Conservation (phyloP, 176 grass and related monocot genomes). For the Carex myosuroides region DNA sequence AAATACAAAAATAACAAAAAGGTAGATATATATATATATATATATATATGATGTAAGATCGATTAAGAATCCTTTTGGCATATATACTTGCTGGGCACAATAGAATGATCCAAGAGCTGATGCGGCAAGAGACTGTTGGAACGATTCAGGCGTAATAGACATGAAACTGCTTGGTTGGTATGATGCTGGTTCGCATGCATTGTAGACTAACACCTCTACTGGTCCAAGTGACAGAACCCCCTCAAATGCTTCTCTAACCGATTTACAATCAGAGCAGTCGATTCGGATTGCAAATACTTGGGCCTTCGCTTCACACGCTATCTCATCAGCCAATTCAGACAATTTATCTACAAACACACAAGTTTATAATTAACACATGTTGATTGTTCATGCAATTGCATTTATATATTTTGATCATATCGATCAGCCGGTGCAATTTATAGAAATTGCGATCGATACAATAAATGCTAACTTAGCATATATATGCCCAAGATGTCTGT, state of each 20-base stretch:
- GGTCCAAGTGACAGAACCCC: slow-evolving; percentile 79
- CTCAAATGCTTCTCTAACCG: slow-evolving; percentile 90
- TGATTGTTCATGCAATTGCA: too few species aligned
- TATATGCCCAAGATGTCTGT: neutral
- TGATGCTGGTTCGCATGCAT: slow-evolving; percentile 40
- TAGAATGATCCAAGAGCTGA: slow-evolving; percentile 71
- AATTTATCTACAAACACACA: slow-evolving; percentile 46
- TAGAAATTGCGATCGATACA: neutral
- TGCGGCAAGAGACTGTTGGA: slow-evolving; percentile 54
- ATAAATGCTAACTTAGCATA: neutral
- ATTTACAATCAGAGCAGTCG: slow-evolving; percentile 74
- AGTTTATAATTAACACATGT: too few species aligned
- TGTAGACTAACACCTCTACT: slow-evolving; percentile 88
- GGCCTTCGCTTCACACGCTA: slow-evolving; percentile 69
- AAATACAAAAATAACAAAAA: neutral
- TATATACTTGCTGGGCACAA: slow-evolving; percentile 65
- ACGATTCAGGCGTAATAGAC: slow-evolving; percentile 40
- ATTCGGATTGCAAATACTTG: slow-evolving; percentile 88
- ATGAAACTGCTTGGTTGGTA: slow-evolving; percentile 42
- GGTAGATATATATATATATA: neutral
- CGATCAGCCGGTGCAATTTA: neutral
- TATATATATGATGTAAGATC: neutral
- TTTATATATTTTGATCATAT: neutral
- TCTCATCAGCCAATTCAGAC: slow-evolving; percentile 71
- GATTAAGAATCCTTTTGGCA: neutral